A percentile compares a stretch with the other conserved stretches of the same genome.
Conservation (phyloP, 441 rosid genomes). For the Adansonia grandidieri region DNA sequence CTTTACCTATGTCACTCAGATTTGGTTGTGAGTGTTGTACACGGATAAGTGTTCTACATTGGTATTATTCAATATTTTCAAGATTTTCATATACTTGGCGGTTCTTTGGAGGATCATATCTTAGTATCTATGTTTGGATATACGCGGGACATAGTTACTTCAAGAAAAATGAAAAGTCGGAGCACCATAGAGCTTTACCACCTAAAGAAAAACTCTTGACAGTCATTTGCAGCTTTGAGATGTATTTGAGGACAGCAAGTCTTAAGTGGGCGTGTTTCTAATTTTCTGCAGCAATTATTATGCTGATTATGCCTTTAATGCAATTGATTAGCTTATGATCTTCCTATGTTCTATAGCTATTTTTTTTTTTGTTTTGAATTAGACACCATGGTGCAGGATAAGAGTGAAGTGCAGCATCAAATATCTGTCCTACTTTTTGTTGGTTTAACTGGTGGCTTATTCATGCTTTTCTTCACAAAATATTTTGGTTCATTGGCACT, state of each 20-base stretch:
- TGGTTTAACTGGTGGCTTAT: conserved; percentile 51
- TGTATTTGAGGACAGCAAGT: neutral
- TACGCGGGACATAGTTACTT: too few relatives aligned
- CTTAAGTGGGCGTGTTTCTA: neutral
- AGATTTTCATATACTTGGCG: too few relatives aligned
- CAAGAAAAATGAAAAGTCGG: too few relatives aligned
- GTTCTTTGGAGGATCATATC: too few relatives aligned
- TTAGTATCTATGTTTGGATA: too few relatives aligned
- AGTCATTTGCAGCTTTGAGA: neutral
- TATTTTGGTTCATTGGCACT: conserved; percentile 55
- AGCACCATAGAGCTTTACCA: neutral
- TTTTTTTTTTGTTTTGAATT: neutral
- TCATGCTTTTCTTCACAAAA: conserved; percentile 58
- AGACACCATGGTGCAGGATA: conserved; percentile 45
- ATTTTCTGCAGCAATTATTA: neutral
- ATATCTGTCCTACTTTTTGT: conserved; percentile 63
- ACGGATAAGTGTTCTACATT: too few relatives aligned
- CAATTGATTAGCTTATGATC: neutral
- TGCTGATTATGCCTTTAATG: neutral
- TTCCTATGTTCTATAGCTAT: neutral
- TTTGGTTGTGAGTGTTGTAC: too few relatives aligned
- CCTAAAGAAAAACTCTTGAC: neutral
- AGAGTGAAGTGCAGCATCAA: conserved; percentile 63
- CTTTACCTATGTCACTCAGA: too few relatives aligned
- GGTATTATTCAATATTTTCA: too few relatives aligned